These are phyloP conservation scores for Microdochium nivale DNA, from an alignment of 2,329 filamentous ascomycete genomes.

Conservation along the genomic window DNA sequence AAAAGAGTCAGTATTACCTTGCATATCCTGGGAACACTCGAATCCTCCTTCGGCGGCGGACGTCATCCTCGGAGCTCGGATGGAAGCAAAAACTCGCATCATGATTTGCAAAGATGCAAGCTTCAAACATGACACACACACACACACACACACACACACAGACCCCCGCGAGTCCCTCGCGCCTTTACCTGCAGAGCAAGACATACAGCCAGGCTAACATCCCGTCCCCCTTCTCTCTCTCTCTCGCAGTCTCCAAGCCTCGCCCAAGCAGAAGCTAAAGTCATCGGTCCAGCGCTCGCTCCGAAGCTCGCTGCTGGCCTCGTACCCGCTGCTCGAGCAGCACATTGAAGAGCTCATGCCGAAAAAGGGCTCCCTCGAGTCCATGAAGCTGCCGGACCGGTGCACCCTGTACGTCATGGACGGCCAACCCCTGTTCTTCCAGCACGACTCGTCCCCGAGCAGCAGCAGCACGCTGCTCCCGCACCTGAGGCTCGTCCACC, in stretches of 20 bases:
- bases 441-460: too few species aligned
- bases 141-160: too few species aligned
- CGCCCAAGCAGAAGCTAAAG: constrained; percentile 92
- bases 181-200: too few species aligned
- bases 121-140: too few species aligned
- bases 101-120: too few species aligned
- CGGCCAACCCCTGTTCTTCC: constrained; percentile 77
- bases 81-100: too few species aligned
- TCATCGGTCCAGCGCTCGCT: constrained; percentile 87
- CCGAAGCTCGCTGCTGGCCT: constrained; percentile 71
- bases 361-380: constrained; percentile 85
- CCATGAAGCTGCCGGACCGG: constrained; percentile 88
- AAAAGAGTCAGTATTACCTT: constrained; percentile 60
- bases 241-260: constrained; percentile 56
- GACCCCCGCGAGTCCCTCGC: too few species aligned
- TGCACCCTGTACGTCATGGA: constrained; percentile 82
- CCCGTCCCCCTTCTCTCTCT: constrained; percentile 11
- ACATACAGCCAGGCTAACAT: background rate
- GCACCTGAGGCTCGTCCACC: constrained; percentile 82
- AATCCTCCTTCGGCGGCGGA: too few species aligned
- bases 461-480: constrained; percentile 69
- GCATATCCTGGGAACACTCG: background rate
- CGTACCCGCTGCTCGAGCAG: constrained; percentile 77
- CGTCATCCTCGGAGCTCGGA: too few species aligned
- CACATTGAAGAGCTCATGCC: constrained; percentile 92